These are phyloP conservation scores for Cutaneotrichosporon daszewskae DNA, from an alignment of 1,284 basidiomycete species.

Conservation along the genomic window DNA sequence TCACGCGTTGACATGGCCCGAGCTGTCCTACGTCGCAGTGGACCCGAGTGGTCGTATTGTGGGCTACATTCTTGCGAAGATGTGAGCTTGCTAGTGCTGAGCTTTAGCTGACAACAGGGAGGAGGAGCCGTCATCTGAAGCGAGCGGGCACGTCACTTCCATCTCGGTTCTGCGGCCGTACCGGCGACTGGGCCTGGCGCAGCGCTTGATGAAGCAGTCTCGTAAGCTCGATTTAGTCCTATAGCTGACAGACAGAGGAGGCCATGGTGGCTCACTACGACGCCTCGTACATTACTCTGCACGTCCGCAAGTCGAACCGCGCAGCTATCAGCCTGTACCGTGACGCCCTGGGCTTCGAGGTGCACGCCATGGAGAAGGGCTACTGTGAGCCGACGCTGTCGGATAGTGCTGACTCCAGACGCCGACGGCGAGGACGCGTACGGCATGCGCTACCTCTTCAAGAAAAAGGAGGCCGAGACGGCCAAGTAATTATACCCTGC, in stretches of 20 bases:
- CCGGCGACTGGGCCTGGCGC: constrained; percentile 75
- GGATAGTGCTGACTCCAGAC: constrained; percentile 51
- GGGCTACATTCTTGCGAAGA: constrained; percentile 90
- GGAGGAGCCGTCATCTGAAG: constrained; percentile 60
- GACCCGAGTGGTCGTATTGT: constrained; percentile 83
- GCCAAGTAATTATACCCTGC: constrained; percentile 6
- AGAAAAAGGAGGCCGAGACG: constrained; percentile 13
- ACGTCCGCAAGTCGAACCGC: constrained; percentile 80
- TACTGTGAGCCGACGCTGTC: constrained; percentile 61
- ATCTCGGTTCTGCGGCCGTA: constrained; percentile 83
- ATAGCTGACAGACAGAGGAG: constrained; percentile 55
- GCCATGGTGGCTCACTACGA: constrained; percentile 79
- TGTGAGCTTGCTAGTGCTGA: constrained; percentile 53
- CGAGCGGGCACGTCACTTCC: constrained; percentile 82
- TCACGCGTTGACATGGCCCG: constrained; percentile 85
- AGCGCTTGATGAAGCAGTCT: constrained; percentile 78
- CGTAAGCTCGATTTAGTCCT: constrained; percentile 53
- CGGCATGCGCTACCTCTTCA: constrained; percentile 64
- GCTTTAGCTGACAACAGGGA: constrained; percentile 52
- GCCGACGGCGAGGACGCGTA: constrained; percentile 90
- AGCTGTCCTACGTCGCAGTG: constrained; percentile 89
- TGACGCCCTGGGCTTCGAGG: constrained; percentile 73
- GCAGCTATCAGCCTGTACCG: constrained; percentile 77
- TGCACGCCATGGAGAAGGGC: constrained; percentile 66
- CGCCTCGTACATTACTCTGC: constrained; percentile 70